Percentiles rank a stretch among this genome's conserved stretches.
These are phyloP conservation scores for Candida namnaoensis DNA, from an alignment of 805 yeast species.

Conservation along the genomic window DNA sequence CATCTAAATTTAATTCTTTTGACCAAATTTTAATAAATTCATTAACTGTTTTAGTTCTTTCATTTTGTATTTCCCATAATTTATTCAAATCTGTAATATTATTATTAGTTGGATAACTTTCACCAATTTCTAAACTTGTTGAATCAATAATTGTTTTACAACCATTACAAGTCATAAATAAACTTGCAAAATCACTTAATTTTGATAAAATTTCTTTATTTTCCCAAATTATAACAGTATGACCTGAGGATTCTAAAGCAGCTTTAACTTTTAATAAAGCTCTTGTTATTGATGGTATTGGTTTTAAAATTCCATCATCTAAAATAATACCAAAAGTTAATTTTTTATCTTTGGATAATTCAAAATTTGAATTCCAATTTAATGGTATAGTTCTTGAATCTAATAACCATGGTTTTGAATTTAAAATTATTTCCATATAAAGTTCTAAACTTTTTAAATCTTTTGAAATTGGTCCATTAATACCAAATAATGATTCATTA, in stretches of 20 bases:
- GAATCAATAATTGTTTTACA: neutral
- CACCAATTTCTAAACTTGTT: slow-evolving; percentile 20
- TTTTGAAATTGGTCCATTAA: slow-evolving; percentile 35
- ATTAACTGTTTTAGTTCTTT: slow-evolving; percentile 25
- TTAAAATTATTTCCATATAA: slow-evolving; percentile 18
- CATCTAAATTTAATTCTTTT: slow-evolving; percentile 33
- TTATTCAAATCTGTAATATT: slow-evolving; percentile 25
- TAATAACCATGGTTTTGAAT: slow-evolving; percentile 26
- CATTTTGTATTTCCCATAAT: slow-evolving; percentile 31
- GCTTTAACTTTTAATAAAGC: slow-evolving; percentile 25
- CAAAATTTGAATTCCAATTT: slow-evolving; percentile 26
- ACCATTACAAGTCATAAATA: slow-evolving; percentile 3
- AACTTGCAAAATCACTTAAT: neutral
- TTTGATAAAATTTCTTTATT: too few relatives aligned
- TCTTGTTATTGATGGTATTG: slow-evolving; percentile 36
- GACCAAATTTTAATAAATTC: slow-evolving; percentile 30
- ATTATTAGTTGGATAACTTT: slow-evolving; percentile 23
- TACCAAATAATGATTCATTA: slow-evolving; percentile 26
- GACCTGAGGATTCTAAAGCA: slow-evolving; percentile 30
- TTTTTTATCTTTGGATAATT: slow-evolving; percentile 15
- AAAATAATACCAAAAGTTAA: slow-evolving; percentile 29
- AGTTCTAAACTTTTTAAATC: slow-evolving; percentile 24
- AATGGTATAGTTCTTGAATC: slow-evolving; percentile 29
- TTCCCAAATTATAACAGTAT: slow-evolving; percentile 35
- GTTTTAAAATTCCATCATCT: slow-evolving; percentile 33